Conservation (phyloP, 495 filamentous ascomycete species). For the Trichoderma orchidacearum region DNA sequence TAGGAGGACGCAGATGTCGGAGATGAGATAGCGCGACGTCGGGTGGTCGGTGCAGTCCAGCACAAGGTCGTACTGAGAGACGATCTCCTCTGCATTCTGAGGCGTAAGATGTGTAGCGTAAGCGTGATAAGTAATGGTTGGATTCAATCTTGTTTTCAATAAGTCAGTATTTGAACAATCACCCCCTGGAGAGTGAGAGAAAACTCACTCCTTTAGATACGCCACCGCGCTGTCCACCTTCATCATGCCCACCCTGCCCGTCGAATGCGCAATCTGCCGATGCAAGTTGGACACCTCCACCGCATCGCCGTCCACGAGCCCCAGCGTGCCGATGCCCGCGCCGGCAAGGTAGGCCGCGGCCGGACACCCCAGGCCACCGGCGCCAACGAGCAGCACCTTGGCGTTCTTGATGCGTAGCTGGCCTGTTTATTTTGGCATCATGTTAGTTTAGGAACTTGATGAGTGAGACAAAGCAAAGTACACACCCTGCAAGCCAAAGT, state of each 20-base stretch:
- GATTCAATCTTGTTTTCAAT: constrained; percentile 43
- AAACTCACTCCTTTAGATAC: constrained; percentile 45
- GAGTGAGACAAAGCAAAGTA: neutral
- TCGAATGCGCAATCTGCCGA: constrained; percentile 74
- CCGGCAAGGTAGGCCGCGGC: constrained; percentile 82
- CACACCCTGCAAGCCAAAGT: constrained; percentile 64
- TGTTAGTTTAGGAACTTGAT: neutral
- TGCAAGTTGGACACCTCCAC: constrained; percentile 89
- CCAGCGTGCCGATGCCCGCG: constrained; percentile 72
- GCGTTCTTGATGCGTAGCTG: constrained; percentile 64
- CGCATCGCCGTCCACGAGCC: constrained; percentile 73
- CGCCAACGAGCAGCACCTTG: constrained; percentile 74
- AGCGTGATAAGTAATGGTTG: constrained; percentile 45
- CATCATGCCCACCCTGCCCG: constrained; percentile 50
- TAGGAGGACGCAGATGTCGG: constrained; percentile 70
- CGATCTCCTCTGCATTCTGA: constrained; percentile 47
- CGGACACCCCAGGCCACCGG: constrained; percentile 83
- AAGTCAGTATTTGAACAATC: constrained; percentile 1
- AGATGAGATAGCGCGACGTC: constrained; percentile 81
- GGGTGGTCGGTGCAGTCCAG: constrained; percentile 94
- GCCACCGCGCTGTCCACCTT: constrained; percentile 73
- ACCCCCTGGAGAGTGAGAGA: constrained; percentile 8
- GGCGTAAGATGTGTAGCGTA: constrained; percentile 49
- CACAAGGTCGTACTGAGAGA: constrained; percentile 62
- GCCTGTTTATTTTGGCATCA: constrained; percentile 34